phyloP scores from a whole-genome alignment of 805 yeast species.

The Candida nitratophila region DNA sequence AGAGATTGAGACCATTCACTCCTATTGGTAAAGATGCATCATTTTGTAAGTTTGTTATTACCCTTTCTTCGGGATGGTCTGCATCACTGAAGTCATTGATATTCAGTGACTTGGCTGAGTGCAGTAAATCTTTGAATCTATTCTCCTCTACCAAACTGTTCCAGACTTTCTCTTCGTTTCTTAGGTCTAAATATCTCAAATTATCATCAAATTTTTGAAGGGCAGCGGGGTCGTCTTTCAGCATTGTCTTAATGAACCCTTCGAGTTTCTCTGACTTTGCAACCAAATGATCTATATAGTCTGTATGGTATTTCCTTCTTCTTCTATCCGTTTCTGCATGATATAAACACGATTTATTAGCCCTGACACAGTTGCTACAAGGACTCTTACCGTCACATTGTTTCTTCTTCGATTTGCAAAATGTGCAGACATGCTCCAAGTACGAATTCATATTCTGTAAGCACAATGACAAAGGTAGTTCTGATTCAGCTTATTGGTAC shows the following conservation, averaged over 20 bases:
- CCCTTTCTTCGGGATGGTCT: neutral
- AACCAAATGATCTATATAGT: slow-evolving; percentile 23
- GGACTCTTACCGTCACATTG: slow-evolving; percentile 20
- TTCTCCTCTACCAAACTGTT: neutral
- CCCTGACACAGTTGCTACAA: slow-evolving; percentile 15
- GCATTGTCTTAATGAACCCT: slow-evolving; percentile 15
- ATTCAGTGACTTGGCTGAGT: neutral
- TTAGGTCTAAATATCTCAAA: neutral
- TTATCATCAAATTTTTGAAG: neutral
- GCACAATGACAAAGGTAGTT: too few relatives aligned
- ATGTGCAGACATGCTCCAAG: slow-evolving; percentile 6
- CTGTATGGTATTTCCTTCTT: slow-evolving; percentile 27
- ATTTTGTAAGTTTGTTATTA: neutral
- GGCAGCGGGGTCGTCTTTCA: slow-evolving; percentile 15
- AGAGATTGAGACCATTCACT: slow-evolving; percentile 9
- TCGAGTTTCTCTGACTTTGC: slow-evolving; percentile 15
- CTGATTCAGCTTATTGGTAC: too few relatives aligned
- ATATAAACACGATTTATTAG: slow-evolving; percentile 14
- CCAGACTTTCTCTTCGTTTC: neutral
- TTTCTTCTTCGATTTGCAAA: slow-evolving; percentile 13
- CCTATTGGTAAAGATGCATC: neutral
- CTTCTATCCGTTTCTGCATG: slow-evolving; percentile 21
- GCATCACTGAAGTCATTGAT: neutral
- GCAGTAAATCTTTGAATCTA: neutral
- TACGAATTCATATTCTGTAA: neutral